A percentile compares a stretch with the other conserved stretches of the same genome.
Evolutionary conservation across 2,329 filamentous ascomycete genomes (phyloP).

Genomic region (Aspergillus sp.): DNA sequence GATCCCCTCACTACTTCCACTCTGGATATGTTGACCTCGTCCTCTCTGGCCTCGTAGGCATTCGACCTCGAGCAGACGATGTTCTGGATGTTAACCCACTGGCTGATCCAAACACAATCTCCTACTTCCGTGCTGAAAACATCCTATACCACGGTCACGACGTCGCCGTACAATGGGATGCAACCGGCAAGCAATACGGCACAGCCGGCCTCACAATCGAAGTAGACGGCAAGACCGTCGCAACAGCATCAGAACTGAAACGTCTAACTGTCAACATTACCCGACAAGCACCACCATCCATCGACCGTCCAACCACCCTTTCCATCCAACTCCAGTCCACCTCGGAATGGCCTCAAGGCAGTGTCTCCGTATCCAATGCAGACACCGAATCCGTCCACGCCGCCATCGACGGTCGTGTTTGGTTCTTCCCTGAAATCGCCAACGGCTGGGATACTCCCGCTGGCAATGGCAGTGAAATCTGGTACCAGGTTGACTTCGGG

Average conservation of each 20-base stretch:
- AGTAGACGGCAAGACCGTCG: constrained; percentile 10
- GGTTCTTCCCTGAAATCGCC: constrained; percentile 14
- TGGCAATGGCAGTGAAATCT: constrained; percentile 13
- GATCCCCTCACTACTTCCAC: constrained; percentile 44
- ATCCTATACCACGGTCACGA: constrained; percentile 40
- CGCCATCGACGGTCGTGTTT: constrained; percentile 14
- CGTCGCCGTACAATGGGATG: constrained; percentile 40
- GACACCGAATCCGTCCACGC: constrained; percentile 7
- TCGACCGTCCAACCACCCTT: constrained; percentile 8
- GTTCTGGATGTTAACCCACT: constrained; percentile 39
- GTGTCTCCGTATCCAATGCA: constrained; percentile 9
- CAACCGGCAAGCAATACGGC: constrained; percentile 8
- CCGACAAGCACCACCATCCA: constrained; percentile 1
- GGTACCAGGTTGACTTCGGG: constrained; percentile 13
- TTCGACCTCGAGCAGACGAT: constrained; percentile 35
- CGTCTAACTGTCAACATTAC: constrained; percentile 7
- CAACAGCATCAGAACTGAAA: constrained; percentile 2
- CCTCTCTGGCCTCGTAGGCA: constrained; percentile 38
- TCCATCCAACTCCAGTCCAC: constrained; percentile 9
- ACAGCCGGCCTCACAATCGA: constrained; percentile 7
- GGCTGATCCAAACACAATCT: constrained; percentile 22
- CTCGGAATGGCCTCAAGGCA: constrained; percentile 8
- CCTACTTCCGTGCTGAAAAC: constrained; percentile 39
- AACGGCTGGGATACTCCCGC: constrained; percentile 16
- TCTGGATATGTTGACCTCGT: constrained; percentile 41